Evolutionary conservation across 352 stramenopile species (phyloP).

Genomic region (Lagenidium giganteum): DNA sequence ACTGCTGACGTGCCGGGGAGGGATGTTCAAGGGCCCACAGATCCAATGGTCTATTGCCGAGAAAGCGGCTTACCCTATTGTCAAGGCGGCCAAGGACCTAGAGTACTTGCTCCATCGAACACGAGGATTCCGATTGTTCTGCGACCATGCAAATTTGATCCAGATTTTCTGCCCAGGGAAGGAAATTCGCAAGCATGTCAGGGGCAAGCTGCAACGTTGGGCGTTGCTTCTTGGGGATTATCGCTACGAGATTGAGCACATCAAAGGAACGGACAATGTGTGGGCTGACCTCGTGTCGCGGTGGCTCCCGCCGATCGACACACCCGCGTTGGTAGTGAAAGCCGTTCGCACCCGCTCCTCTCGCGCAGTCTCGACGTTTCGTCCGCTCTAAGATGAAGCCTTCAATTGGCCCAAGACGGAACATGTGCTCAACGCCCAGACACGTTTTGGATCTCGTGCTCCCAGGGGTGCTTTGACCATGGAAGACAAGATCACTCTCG

Average conservation of each 20-base stretch:
- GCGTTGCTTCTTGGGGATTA: conserved; percentile 1
- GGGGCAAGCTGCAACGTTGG: conserved; percentile 17
- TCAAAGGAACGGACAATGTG: conserved; percentile 10
- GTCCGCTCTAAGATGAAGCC: conserved; percentile 1
- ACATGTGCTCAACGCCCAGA: background rate
- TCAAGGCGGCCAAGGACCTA: background rate
- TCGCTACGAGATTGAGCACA: conserved; percentile 11
- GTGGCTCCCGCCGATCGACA: background rate
- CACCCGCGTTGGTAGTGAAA: background rate
- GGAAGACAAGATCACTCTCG: background rate
- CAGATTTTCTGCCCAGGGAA: conserved; percentile 1
- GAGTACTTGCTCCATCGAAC: conserved; percentile 1
- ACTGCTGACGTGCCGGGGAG: background rate
- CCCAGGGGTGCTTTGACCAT: background rate
- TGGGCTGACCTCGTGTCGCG: background rate
- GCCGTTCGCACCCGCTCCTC: conserved; percentile 1
- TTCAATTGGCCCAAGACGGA: conserved; percentile 5
- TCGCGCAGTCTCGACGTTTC: background rate
- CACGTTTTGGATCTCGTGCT: background rate
- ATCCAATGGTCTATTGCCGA: conserved; percentile 17
- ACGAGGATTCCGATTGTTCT: background rate
- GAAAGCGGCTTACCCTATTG: background rate
- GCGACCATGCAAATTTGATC: conserved; percentile 5
- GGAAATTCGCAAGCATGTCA: conserved; percentile 8
- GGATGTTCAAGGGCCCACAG: background rate